phyloP scores from a whole-genome alignment of 1,284 basidiomycete genomes.

The Heterobasidion occidentale region DNA sequence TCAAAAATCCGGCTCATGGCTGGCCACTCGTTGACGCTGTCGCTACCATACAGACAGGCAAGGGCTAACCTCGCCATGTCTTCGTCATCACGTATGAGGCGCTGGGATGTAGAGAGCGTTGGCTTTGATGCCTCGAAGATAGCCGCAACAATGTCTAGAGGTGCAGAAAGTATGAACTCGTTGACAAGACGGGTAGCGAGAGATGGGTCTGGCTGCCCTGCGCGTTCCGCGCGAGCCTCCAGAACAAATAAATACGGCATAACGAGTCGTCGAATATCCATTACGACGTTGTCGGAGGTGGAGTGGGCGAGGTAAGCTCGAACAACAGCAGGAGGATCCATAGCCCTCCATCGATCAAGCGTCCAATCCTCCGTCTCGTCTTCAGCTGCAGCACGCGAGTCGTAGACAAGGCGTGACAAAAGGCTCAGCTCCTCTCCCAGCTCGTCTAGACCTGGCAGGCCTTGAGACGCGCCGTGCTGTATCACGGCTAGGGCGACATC shows the following conservation, averaged over 20 bases:
- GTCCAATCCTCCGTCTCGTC: constrained; percentile 54
- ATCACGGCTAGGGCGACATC: constrained; percentile 73
- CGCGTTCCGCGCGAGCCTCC: constrained; percentile 77
- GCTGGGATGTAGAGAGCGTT: constrained; percentile 58
- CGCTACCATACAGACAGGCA: constrained; percentile 82
- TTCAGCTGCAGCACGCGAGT: constrained; percentile 43
- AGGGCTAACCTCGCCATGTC: constrained; percentile 81
- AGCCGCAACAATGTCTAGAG: constrained; percentile 60
- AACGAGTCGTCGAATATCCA: constrained; percentile 70
- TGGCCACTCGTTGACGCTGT: constrained; percentile 63
- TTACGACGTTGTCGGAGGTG: constrained; percentile 54
- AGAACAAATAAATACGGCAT: constrained; percentile 89
- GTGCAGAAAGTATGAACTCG: constrained; percentile 65
- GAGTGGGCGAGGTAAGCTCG: constrained; percentile 71
- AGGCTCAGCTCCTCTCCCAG: constrained; percentile 87
- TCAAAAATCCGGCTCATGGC: constrained; percentile 90
- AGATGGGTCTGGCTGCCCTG: constrained; percentile 58
- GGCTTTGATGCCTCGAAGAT: constrained; percentile 89
- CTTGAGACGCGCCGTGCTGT: constrained; percentile 80
- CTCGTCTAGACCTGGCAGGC: constrained; percentile 73
- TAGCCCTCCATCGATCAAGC: constrained; percentile 60
- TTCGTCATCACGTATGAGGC: constrained; percentile 75
- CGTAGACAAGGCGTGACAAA: constrained; percentile 80
- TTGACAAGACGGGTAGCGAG: constrained; percentile 62
- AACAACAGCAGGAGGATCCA: constrained; percentile 60